These are phyloP conservation scores for Apiospora phragmitis DNA, from an alignment of 2,329 filamentous ascomycete genomes.

Conservation along the genomic window DNA sequence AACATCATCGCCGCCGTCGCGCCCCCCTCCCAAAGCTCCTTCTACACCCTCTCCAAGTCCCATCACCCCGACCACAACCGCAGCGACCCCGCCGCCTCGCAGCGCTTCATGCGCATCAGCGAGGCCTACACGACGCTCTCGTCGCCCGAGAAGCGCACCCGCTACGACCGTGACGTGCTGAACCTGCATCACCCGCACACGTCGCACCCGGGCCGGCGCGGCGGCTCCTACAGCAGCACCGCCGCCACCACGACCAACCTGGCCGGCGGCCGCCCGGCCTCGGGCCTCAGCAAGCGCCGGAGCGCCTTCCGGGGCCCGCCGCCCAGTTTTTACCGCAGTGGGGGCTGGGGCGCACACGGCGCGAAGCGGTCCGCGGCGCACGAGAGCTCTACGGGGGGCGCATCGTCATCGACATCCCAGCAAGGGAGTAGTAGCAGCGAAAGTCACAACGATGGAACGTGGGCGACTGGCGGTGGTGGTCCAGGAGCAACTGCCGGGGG, in stretches of 20 bases:
- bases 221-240: slow-evolving; percentile 55
- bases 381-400: slow-evolving; percentile 35
- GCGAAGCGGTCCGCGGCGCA: slow-evolving; percentile 60
- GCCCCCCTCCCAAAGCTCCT: slow-evolving; percentile 52
- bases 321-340: slow-evolving; percentile 81
- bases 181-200: slow-evolving; percentile 33
- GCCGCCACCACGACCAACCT: slow-evolving; percentile 48
- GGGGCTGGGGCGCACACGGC: slow-evolving; percentile 70
- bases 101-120: slow-evolving; percentile 79
- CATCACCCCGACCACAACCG: slow-evolving; percentile 94
- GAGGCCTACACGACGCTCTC: slow-evolving; percentile 81
- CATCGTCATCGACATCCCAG: slow-evolving; percentile 14
- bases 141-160: slow-evolving; percentile 69
- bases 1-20: too few species aligned
- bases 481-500: slow-evolving; percentile 39
- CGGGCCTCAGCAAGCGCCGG: slow-evolving; percentile 75
- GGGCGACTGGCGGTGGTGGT: neutral
- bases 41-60: slow-evolving; percentile 87
- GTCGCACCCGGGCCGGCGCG: slow-evolving; percentile 22
- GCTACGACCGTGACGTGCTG: slow-evolving; percentile 76
- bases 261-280: slow-evolving; percentile 75
- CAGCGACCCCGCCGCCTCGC: slow-evolving; percentile 67
- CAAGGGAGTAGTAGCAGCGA: too few species aligned
- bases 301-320: slow-evolving; percentile 82
- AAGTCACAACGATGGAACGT: slow-evolving; percentile 15